A percentile compares a stretch with the other conserved stretches of the same genome.
Conservation (phyloP, 129 eudicot genomes). For the Flaveria robusta region DNA sequence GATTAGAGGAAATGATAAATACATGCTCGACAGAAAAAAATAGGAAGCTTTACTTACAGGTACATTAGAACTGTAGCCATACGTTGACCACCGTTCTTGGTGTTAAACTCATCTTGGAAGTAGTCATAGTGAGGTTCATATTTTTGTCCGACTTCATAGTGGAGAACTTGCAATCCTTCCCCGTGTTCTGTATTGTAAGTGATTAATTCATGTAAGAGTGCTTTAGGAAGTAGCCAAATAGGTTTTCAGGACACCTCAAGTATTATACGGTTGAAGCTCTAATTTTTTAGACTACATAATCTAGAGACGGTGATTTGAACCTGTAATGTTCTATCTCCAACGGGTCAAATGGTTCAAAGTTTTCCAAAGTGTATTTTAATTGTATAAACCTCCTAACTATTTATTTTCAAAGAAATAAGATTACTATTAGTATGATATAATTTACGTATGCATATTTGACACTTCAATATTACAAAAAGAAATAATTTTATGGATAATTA, state of each 20-base stretch:
- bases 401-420: background rate
- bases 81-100: slow-evolving; percentile 89
- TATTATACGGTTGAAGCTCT: background rate
- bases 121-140: slow-evolving; percentile 95
- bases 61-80: slow-evolving; percentile 95
- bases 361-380: background rate
- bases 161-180: slow-evolving; percentile 95
- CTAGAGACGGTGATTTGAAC: background rate
- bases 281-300: background rate
- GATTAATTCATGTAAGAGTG: slow-evolving; percentile 3
- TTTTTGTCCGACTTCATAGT: slow-evolving; percentile 93
- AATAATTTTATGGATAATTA: background rate
- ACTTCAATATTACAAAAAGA: background rate
- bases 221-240: background rate
- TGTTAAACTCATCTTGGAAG: slow-evolving; percentile 76
- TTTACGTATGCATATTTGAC: background rate
- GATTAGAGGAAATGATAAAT: background rate
- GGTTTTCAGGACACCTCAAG: background rate
- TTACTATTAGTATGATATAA: background rate
- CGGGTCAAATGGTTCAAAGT: background rate
- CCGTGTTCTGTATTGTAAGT: slow-evolving; percentile 66
- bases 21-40: background rate
- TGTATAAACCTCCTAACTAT: background rate
- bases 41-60: slow-evolving; percentile 56
- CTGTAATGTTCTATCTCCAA: background rate